Percentiles rank a stretch among this genome's conserved stretches.
phyloP scores from a whole-genome alignment of 1,284 basidiomycete genomes.

The Sporisorium sorghi region DNA sequence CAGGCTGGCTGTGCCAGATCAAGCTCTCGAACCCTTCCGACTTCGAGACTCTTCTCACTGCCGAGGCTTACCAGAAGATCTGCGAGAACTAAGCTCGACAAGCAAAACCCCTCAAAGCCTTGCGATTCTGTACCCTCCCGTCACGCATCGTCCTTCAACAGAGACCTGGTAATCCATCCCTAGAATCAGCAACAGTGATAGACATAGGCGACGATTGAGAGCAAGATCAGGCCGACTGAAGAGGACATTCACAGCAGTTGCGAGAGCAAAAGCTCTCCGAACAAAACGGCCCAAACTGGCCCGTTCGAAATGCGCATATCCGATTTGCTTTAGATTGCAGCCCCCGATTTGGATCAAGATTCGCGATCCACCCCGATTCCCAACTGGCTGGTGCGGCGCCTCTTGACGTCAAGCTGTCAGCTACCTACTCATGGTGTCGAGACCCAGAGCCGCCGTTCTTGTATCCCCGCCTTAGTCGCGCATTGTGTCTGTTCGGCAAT shows the following conservation, averaged over 20 bases:
- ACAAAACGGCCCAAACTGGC: constrained; percentile 2
- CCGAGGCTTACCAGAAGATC: constrained; percentile 78
- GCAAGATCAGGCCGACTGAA: too few relatives aligned
- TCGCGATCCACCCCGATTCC: not conserved
- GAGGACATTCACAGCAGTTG: not conserved
- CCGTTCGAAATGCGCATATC: not conserved
- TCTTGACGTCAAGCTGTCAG: not conserved
- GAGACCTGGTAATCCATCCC: constrained; percentile 8
- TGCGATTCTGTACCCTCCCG: not conserved
- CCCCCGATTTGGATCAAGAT: constrained; percentile 11
- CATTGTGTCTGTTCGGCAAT: not conserved
- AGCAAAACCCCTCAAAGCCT: not conserved
- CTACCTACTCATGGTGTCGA: not conserved
- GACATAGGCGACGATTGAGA: not conserved
- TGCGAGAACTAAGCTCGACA: constrained; percentile 46
- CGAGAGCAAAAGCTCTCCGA: constrained; percentile 18
- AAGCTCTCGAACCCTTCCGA: constrained; percentile 80
- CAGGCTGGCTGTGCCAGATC: constrained; percentile 97
- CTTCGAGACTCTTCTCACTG: constrained; percentile 81
- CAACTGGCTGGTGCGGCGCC: too few relatives aligned
- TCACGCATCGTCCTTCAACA: constrained; percentile 36
- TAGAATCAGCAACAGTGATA: not conserved
- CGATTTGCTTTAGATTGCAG: too few relatives aligned
- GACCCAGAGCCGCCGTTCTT: not conserved
- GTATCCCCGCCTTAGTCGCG: not conserved